Conservation (phyloP, 2,329 filamentous ascomycete genomes). For the Podosphaera fusca region DNA sequence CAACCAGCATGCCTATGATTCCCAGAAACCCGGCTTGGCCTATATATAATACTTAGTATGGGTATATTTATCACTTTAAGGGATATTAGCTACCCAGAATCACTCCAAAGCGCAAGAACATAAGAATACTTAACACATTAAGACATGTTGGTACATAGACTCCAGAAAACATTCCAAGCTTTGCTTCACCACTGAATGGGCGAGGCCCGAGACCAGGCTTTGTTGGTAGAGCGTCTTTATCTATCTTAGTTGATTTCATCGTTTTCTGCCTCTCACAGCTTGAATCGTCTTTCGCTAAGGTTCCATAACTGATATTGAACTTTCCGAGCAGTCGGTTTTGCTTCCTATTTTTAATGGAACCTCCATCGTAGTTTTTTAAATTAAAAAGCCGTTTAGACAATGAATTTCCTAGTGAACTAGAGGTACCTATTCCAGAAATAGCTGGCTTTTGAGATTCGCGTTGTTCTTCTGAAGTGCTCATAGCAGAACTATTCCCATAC, state of each 20-base stretch:
- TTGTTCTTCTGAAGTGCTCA: too few relatives aligned
- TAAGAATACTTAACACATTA: constrained; percentile 74
- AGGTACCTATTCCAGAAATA: too few relatives aligned
- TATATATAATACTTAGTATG: not conserved
- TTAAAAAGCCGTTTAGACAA: too few relatives aligned
- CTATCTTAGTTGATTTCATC: constrained; percentile 11
- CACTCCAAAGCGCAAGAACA: constrained; percentile 76
- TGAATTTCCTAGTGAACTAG: too few relatives aligned
- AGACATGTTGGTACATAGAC: constrained; percentile 77
- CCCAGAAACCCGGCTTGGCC: constrained; percentile 51
- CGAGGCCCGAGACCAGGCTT: constrained; percentile 19
- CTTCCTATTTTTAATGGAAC: too few relatives aligned
- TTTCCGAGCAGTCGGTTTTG: too few relatives aligned
- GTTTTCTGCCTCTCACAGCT: constrained; percentile 6
- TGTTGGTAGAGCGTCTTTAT: constrained; percentile 15
- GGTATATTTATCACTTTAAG: not conserved
- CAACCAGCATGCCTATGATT: constrained; percentile 51
- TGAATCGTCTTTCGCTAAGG: too few relatives aligned
- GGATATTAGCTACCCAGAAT: constrained; percentile 33
- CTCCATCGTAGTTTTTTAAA: too few relatives aligned
- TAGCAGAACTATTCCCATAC: too few relatives aligned
- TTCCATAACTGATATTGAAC: too few relatives aligned
- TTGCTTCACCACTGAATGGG: constrained; percentile 20
- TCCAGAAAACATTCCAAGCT: constrained; percentile 54
- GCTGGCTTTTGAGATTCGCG: too few relatives aligned